These are phyloP conservation scores for Kregervanrija delftensis DNA, from an alignment of 805 yeast species.

Conservation along the genomic window DNA sequence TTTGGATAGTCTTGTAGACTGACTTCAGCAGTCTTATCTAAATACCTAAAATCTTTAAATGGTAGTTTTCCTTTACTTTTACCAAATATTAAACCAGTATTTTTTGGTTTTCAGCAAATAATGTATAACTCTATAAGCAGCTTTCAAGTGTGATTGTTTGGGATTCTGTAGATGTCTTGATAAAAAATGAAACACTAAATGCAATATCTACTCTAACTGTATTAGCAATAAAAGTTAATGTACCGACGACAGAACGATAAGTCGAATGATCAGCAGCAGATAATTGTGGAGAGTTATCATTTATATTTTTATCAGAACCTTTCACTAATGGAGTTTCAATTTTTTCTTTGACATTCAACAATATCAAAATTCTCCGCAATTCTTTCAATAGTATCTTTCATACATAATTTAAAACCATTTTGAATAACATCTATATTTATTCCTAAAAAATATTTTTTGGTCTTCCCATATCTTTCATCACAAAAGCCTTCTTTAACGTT, in stretches of 20 bases:
- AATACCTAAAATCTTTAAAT: constrained; percentile 1
- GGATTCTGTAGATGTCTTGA: no score
- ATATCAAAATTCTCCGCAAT: not conserved
- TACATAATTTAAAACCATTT: not conserved
- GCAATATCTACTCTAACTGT: no score
- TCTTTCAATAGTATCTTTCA: not conserved
- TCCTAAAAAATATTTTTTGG: not conserved
- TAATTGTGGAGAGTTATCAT: not conserved
- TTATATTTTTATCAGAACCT: not conserved
- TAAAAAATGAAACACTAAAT: no score
- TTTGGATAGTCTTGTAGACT: no score
- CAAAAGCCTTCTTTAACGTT: not conserved
- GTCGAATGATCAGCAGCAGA: not conserved
- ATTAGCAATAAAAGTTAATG: no score
- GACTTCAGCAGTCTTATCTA: no score
- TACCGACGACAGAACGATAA: not conserved
- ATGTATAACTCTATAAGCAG: no score
- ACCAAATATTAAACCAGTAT: no score
- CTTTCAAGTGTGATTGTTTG: no score
- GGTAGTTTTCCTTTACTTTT: not conserved
- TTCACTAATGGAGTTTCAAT: not conserved
- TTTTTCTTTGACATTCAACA: not conserved
- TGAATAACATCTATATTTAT: not conserved
- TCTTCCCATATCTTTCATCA: not conserved
- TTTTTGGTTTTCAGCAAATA: no score